phyloP scores from a whole-genome alignment of 2,329 filamentous ascomycete genomes.

The Podosphaera leucotricha region DNA sequence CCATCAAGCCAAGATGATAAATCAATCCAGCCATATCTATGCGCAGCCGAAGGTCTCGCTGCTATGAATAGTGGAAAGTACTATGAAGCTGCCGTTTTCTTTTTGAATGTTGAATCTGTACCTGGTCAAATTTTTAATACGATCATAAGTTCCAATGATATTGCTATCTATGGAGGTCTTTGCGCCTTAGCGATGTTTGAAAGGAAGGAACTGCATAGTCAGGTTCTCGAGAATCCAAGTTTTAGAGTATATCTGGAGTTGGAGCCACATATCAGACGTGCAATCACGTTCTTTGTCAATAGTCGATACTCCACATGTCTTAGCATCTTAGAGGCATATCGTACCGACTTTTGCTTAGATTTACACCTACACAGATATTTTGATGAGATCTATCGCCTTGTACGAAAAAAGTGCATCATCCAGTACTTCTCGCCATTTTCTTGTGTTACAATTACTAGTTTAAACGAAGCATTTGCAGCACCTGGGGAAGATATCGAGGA shows the following conservation, averaged over 20 bases:
- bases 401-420: constrained; percentile 77
- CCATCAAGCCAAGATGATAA: constrained; percentile 21
- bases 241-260: constrained; percentile 81
- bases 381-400: constrained; percentile 40
- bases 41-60: constrained; percentile 35
- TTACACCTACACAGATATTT: constrained; percentile 62
- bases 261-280: constrained; percentile 82
- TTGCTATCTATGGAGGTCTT: constrained; percentile 79
- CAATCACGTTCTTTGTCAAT: constrained; percentile 70
- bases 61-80: constrained; percentile 32
- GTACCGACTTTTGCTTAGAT: constrained; percentile 73
- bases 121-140: constrained; percentile 37
- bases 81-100: constrained; percentile 43
- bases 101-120: constrained; percentile 22
- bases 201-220: constrained; percentile 45
- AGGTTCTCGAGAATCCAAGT: constrained; percentile 53
- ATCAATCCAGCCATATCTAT: constrained; percentile 25
- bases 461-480: constrained; percentile 53
- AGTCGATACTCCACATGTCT: constrained; percentile 76
- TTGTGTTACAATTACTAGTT: constrained; percentile 55
- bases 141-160: constrained; percentile 60
- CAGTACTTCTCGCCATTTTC: constrained; percentile 86
- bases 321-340: constrained; percentile 57
- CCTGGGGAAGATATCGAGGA: constrained; percentile 38
- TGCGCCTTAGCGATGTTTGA: constrained; percentile 80